Percentiles rank a stretch among this genome's conserved stretches.
Conservation (phyloP, 495 filamentous ascomycete species). For the Penicillium psychrofluorescens region DNA sequence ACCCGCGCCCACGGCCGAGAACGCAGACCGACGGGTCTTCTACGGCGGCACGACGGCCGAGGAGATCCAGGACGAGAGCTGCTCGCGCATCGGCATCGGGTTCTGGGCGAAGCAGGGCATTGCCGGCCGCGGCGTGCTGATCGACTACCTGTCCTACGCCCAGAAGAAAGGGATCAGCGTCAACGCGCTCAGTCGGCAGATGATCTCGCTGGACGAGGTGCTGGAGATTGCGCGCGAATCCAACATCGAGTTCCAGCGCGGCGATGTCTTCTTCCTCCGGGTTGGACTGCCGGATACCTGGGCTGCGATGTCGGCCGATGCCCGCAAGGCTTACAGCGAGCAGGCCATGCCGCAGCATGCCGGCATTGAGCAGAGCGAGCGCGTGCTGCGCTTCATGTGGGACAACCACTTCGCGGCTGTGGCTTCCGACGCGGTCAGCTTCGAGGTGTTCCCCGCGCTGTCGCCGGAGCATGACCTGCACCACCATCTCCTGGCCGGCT, state of each 20-base stretch:
- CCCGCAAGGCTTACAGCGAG: conserved; percentile 29
- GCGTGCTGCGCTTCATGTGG: conserved; percentile 59
- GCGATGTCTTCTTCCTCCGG: conserved; percentile 72
- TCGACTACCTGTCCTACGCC: conserved; percentile 48
- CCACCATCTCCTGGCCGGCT: conserved; percentile 58
- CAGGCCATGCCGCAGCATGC: conserved; percentile 44
- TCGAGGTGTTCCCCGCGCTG: conserved; percentile 54
- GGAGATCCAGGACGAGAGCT: conserved; percentile 46
- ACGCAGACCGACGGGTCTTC: conserved; percentile 33
- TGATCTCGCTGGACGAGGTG: conserved; percentile 50
- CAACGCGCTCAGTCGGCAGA: conserved; percentile 52
- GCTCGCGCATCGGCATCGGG: conserved; percentile 44
- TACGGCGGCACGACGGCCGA: conserved; percentile 46
- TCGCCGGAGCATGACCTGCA: conserved; percentile 52
- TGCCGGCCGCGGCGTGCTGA: conserved; percentile 47
- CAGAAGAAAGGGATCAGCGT: conserved; percentile 37
- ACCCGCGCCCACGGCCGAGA: conserved; percentile 27
- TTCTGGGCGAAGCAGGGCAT: conserved; percentile 44
- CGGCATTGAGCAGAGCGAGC: conserved; percentile 57
- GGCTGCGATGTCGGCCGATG: conserved; percentile 32
- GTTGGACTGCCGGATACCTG: conserved; percentile 49
- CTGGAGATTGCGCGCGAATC: conserved; percentile 45
- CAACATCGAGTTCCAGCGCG: conserved; percentile 48
- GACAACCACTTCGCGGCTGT: conserved; percentile 64
- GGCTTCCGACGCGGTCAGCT: conserved; percentile 57